Evolutionary conservation across 2,329 filamentous ascomycete genomes (phyloP).

Genomic region (Cercospora janseana): DNA sequence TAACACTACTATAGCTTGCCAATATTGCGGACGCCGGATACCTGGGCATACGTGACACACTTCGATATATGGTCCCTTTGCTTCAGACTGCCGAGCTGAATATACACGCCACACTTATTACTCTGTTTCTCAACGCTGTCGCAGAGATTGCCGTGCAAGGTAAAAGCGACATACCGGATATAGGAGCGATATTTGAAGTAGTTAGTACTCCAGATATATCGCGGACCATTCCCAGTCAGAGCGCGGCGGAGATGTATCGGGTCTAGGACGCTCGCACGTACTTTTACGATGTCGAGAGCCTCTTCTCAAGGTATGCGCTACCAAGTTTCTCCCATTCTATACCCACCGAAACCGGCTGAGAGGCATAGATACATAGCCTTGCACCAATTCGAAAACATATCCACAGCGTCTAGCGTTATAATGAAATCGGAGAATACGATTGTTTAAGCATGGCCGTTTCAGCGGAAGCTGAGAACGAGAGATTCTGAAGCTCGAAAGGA

Average conservation of each 20-base stretch:
- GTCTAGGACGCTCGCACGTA: background rate
- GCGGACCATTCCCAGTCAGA: background rate
- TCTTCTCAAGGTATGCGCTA: background rate
- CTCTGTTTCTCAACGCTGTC: conserved; percentile 3
- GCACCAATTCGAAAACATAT: background rate
- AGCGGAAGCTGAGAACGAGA: background rate
- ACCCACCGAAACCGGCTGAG: background rate
- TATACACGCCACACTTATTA: background rate
- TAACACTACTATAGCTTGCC: background rate
- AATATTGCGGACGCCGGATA: background rate
- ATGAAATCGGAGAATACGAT: background rate
- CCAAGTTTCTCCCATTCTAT: background rate
- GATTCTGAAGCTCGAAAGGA: background rate
- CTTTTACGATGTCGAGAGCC: background rate
- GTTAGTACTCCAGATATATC: background rate
- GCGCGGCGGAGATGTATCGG: background rate
- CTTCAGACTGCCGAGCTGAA: background rate
- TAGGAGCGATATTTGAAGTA: background rate
- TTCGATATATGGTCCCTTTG: background rate
- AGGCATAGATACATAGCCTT: background rate
- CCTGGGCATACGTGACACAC: background rate
- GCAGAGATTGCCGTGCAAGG: background rate
- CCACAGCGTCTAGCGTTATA: background rate
- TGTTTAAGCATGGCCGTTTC: background rate
- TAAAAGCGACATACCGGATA: background rate